phyloP scores from a whole-genome alignment of 140 eudicot species.

The Stevia rebaudiana region DNA sequence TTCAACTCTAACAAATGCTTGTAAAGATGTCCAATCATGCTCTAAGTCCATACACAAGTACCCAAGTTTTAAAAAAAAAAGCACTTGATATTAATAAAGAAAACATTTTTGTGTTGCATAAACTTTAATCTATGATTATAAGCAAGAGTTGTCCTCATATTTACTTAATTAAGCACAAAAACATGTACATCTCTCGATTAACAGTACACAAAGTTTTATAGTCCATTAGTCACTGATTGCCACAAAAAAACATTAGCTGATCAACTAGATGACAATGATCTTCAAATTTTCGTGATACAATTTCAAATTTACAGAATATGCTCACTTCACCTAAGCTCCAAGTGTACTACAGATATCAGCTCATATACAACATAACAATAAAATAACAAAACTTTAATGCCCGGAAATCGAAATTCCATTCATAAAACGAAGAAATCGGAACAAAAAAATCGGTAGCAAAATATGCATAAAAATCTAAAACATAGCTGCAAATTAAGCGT shows the following conservation, averaged over 20 bases:
- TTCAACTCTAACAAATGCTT: not conserved
- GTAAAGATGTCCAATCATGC: not conserved
- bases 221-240: constrained; percentile 8
- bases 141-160: not conserved
- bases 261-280: constrained; percentile 32
- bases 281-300: constrained; percentile 14
- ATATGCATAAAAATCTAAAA: constrained; percentile 1
- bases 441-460: constrained; percentile 16
- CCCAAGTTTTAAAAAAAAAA: constrained; percentile 12
- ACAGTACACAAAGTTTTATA: not conserved
- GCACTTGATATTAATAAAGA: not conserved
- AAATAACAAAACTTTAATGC: constrained; percentile 2
- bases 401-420: constrained; percentile 5
- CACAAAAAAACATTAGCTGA: constrained; percentile 14
- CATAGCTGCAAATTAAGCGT: constrained; percentile 12
- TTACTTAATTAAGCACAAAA: constrained; percentile 14
- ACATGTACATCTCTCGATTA: constrained; percentile 16
- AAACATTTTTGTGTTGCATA: not conserved
- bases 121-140: not conserved
- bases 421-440: constrained; percentile 1
- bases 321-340: constrained; percentile 13
- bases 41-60: constrained; percentile 1
- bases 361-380: constrained; percentile 4
- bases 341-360: constrained; percentile 20
- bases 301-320: not conserved